A percentile compares a stretch with the other conserved stretches of the same genome.
Conservation (phyloP, 352 stramenopile species). For the Phytophthora vignae region DNA sequence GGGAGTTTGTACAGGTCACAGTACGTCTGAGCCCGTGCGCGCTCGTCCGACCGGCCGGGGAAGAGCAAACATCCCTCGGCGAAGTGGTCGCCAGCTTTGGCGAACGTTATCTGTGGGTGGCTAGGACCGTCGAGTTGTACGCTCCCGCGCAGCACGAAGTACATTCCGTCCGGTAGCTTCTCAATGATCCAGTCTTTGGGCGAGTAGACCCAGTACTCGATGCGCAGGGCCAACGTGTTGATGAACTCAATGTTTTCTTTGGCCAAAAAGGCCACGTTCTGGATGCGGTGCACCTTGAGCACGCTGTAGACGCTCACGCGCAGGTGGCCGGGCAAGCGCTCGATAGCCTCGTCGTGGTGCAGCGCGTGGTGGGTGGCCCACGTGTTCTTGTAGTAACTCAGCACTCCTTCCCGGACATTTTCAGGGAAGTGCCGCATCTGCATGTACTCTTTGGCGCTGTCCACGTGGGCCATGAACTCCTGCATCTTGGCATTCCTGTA, state of each 20-base stretch:
- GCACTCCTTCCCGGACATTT: conserved; percentile 60
- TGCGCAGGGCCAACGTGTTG: conserved; percentile 64
- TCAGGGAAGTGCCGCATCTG: conserved; percentile 67
- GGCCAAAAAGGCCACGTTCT: conserved; percentile 62
- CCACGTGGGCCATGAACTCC: conserved; percentile 73
- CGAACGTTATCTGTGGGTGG: conserved; percentile 40
- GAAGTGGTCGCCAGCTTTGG: conserved; percentile 66
- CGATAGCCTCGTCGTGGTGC: conserved; percentile 53
- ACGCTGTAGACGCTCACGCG: conserved; percentile 63
- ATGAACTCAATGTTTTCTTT: conserved; percentile 79
- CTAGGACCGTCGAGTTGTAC: conserved; percentile 51
- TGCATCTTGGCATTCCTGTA: conserved; percentile 65
- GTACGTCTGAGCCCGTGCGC: conserved; percentile 69
- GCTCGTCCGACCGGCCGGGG: conserved; percentile 51
- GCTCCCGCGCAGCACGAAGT: conserved; percentile 64
- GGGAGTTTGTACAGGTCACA: conserved; percentile 81
- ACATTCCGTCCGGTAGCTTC: conserved; percentile 71
- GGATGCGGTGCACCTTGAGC: conserved; percentile 65
- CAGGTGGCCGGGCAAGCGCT: conserved; percentile 65
- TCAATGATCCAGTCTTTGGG: conserved; percentile 83
- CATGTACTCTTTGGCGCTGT: conserved; percentile 83
- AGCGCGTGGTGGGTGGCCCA: conserved; percentile 64
- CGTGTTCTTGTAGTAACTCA: conserved; percentile 67
- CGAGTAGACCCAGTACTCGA: conserved; percentile 62
- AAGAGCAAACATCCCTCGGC: conserved; percentile 61